Evolutionary conservation across 331 rosid species (phyloP).

Genomic region (Malus hybrid): DNA sequence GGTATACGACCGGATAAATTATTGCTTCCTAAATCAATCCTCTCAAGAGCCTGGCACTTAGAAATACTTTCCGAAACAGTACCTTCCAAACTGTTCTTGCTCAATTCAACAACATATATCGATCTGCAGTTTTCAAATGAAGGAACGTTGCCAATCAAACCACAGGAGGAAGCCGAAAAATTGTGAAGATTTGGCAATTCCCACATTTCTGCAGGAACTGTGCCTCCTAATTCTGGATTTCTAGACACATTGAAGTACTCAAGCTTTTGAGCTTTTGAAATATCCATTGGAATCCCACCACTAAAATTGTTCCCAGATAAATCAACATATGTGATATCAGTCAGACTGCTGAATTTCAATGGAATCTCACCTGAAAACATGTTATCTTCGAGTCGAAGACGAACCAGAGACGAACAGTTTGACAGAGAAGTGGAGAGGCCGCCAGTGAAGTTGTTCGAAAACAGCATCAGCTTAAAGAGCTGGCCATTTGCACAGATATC

Average conservation of each 20-base stretch:
- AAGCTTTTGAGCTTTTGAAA: constrained; percentile 52
- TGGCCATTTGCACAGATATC: constrained; percentile 54
- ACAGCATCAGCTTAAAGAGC: constrained; percentile 66
- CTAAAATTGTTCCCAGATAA: constrained; percentile 62
- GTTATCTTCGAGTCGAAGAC: constrained; percentile 84
- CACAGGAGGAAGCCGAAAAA: constrained; percentile 73
- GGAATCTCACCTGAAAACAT: constrained; percentile 63
- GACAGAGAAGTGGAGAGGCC: constrained; percentile 54
- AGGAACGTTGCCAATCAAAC: constrained; percentile 57
- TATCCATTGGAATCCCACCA: constrained; percentile 76
- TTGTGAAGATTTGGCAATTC: constrained; percentile 57
- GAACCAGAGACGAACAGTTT: constrained; percentile 88
- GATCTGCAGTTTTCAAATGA: constrained; percentile 55
- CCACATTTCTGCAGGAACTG: constrained; percentile 53
- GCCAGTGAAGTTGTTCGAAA: constrained; percentile 71
- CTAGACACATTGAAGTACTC: constrained; percentile 68
- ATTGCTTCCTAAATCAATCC: constrained; percentile 47
- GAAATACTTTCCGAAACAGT: constrained; percentile 45
- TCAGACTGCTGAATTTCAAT: constrained; percentile 53
- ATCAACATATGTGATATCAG: constrained; percentile 61
- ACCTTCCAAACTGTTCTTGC: constrained; percentile 55
- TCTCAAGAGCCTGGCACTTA: constrained; percentile 50
- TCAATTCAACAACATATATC: constrained; percentile 52
- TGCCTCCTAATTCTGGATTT: constrained; percentile 54
- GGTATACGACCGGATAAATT: constrained; percentile 72